phyloP scores from a whole-genome alignment of 108 stramenopile genomes.

The Nitzschia sp. region DNA sequence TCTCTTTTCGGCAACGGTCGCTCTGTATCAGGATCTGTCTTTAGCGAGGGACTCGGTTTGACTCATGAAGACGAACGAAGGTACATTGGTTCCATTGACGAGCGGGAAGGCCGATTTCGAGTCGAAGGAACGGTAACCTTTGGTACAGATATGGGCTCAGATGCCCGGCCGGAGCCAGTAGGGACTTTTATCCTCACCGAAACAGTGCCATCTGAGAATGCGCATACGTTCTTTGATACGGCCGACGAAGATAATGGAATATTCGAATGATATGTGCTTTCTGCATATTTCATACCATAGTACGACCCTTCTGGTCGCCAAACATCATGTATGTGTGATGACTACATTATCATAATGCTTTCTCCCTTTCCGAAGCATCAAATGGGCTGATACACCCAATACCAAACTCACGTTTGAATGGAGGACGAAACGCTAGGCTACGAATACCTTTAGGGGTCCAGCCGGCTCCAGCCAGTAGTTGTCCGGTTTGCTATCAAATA shows the following conservation, averaged over 20 bases:
- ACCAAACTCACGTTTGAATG: too few species aligned
- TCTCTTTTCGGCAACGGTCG: constrained; percentile 21
- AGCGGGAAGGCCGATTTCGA: not conserved
- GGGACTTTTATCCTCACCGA: constrained; percentile 4
- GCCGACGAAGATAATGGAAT: not conserved
- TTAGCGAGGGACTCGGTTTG: constrained; percentile 18
- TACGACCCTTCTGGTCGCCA: too few species aligned
- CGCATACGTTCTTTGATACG: not conserved
- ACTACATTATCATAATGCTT: too few species aligned
- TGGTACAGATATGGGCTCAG: constrained; percentile 16
- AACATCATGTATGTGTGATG: too few species aligned
- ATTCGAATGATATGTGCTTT: not conserved
- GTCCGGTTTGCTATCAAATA: too few species aligned
- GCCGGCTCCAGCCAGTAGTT: too few species aligned
- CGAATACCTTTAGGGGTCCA: too few species aligned
- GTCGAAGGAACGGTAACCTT: constrained; percentile 5
- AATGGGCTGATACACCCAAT: too few species aligned
- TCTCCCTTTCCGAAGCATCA: too few species aligned
- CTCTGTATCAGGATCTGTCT: constrained; percentile 18
- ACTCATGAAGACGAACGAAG: constrained; percentile 20
- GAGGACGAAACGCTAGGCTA: too few species aligned
- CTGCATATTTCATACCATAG: too few species aligned
- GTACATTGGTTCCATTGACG: constrained; percentile 13
- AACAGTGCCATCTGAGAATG: not conserved
- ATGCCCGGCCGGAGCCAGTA: constrained; percentile 16